A percentile compares a stretch with the other conserved stretches of the same genome.
Conservation (phyloP, 1,284 basidiomycete species). For the Rhodotorula mucilaginosa region DNA sequence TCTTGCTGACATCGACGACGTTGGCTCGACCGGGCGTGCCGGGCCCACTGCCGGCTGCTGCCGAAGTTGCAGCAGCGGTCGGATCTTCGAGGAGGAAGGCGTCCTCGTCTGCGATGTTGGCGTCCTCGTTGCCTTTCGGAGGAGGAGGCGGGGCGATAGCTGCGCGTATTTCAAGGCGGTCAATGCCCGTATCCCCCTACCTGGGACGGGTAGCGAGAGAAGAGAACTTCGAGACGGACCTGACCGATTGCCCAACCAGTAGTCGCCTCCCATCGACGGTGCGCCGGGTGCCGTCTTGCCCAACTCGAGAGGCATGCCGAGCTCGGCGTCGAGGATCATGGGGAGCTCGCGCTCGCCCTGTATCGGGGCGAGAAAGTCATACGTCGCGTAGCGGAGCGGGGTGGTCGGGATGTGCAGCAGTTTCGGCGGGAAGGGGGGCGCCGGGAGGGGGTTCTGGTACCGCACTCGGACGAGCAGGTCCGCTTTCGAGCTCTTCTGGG, state of each 20-base stretch:
- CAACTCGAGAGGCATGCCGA: slow-evolving; percentile 88
- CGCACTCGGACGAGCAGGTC: slow-evolving; percentile 88
- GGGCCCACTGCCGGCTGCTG: neutral
- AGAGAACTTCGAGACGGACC: neutral
- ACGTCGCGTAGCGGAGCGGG: slow-evolving; percentile 76
- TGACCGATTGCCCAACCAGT: slow-evolving; percentile 41
- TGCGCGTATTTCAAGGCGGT: neutral
- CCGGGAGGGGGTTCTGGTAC: slow-evolving; percentile 85
- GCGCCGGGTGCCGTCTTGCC: slow-evolving; percentile 69
- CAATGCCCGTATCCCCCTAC: too few species aligned
- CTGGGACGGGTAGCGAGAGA: neutral
- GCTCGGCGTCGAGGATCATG: slow-evolving; percentile 90
- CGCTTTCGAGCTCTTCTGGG: slow-evolving; percentile 58
- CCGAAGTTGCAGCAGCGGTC: slow-evolving; percentile 12
- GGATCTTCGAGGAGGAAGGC: slow-evolving; percentile 37
- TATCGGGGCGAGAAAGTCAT: slow-evolving; percentile 75
- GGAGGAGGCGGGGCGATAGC: slow-evolving; percentile 19
- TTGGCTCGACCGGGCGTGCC: slow-evolving; percentile 2
- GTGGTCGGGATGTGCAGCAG: slow-evolving; percentile 81
- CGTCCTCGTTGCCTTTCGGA: neutral
- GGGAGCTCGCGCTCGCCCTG: slow-evolving; percentile 76
- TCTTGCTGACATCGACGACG: slow-evolving; percentile 35
- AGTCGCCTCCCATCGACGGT: slow-evolving; percentile 66
- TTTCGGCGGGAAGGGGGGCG: slow-evolving; percentile 92
- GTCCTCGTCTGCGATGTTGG: slow-evolving; percentile 38